Base-by-base conservation (phyloP, 495 filamentous ascomycete genomes). In the Aspergillus coremiiformis region DNA sequence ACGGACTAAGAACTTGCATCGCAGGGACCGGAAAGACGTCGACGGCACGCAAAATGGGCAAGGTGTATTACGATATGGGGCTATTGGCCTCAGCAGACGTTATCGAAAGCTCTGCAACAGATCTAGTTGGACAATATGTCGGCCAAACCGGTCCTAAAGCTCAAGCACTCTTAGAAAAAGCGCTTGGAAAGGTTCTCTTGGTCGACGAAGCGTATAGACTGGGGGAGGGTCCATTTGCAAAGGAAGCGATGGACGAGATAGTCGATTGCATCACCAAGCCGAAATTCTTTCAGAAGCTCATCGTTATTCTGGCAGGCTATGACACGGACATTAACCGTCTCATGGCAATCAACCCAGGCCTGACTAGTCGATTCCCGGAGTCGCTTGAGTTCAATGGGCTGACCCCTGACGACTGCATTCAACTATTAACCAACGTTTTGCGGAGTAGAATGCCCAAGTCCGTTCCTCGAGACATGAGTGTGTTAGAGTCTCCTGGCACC, bases 11-110 rank as follows among this genome's bases (percentile, higher is more conserved):
- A 37, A 53, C 22, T 4, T 37, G 8, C 29, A 32, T 46, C n/a
- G n/a, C n/a, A 82, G 81, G 86, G 1, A 89, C 86, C 3, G 87
- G 87, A 11, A 91, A 91, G 57, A 89, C 87, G 0, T 82, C 75
- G 0, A 87, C 84, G 0, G 87, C 87, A 0, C 65, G 73, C 47
- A 84, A 78, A 54, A 86, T 91, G 77, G 87, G 86, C 9, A 73
- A 84, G 47, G 68, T 91, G 0, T 90, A 79, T 59, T 89, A 87
- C 55, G 80, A 89, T 56, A 79, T 87, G 76, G 81, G 83, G 0
- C 75, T 86, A 20, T 65, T 88, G 1, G 54, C 76, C 1, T 72
- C 73, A 0, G 65, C 58, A 0, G 76, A 79, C 39, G 81, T 86
- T 0, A 58, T 83, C 0, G 81, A 85, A 44, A 73, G 70, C 39